Evolutionary conservation across 495 filamentous ascomycete genomes (phyloP).

Genomic region (Terfezia boudieri): DNA sequence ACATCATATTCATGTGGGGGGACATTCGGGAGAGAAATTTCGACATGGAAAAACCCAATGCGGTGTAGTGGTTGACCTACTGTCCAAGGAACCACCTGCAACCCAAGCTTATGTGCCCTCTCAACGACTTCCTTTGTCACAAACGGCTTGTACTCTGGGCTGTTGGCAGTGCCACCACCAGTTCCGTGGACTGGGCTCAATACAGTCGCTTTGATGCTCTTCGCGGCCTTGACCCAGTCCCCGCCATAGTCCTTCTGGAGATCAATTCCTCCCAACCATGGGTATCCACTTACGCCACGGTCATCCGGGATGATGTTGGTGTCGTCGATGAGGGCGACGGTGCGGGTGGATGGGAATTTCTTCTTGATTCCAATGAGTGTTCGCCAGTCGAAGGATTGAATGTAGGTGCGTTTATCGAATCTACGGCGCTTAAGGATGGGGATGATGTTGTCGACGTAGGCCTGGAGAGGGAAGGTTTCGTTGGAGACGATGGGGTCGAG

Average conservation of each 20-base stretch:
- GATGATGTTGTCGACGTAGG: slow-evolving; percentile 15
- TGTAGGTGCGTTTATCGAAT: slow-evolving; percentile 13
- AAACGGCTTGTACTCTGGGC: slow-evolving; percentile 14
- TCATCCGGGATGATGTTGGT: slow-evolving; percentile 8
- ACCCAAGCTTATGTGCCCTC: slow-evolving; percentile 15
- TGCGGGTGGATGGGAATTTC: slow-evolving; percentile 14
- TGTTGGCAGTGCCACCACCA: slow-evolving; percentile 8
- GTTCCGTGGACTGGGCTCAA: slow-evolving; percentile 12
- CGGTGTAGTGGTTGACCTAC: neutral
- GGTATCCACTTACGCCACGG: slow-evolving; percentile 9
- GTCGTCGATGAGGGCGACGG: slow-evolving; percentile 17
- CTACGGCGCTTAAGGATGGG: slow-evolving; percentile 13
- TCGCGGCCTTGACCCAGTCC: slow-evolving; percentile 18
- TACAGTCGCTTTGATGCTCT: slow-evolving; percentile 10
- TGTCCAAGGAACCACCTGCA: slow-evolving; percentile 18
- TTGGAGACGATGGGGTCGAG: slow-evolving; percentile 14
- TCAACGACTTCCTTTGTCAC: slow-evolving; percentile 13
- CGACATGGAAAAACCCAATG: too few species aligned
- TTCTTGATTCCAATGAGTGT: slow-evolving; percentile 18
- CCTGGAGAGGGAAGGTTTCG: slow-evolving; percentile 14
- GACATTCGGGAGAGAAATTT: too few species aligned
- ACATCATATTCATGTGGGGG: too few species aligned
- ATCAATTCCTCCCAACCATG: slow-evolving; percentile 19
- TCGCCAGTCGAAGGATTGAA: slow-evolving; percentile 21
- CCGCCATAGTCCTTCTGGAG: slow-evolving; percentile 10